These are phyloP conservation scores for Neurospora sp. DNA, from an alignment of 495 filamentous ascomycete species.

Conservation along the genomic window DNA sequence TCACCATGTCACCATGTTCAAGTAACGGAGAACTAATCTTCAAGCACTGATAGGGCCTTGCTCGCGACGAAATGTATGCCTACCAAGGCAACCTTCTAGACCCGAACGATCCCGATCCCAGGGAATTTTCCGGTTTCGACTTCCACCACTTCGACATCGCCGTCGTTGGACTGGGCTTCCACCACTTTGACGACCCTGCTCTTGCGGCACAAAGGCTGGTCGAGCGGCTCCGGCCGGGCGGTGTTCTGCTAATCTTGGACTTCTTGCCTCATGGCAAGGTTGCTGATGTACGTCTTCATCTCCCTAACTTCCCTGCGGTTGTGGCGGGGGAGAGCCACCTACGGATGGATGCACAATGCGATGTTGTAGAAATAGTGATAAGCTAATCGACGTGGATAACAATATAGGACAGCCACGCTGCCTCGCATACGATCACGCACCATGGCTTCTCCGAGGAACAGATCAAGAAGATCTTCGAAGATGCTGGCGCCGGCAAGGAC, in stretches of 20 bases:
- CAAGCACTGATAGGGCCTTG: constrained; percentile 26
- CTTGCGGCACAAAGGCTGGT: constrained; percentile 46
- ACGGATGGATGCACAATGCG: not conserved
- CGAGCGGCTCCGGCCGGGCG: constrained; percentile 50
- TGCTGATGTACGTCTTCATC: constrained; percentile 2
- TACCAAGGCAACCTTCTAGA: constrained; percentile 48
- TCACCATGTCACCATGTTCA: not conserved
- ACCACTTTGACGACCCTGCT: constrained; percentile 59
- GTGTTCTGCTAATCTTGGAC: constrained; percentile 56
- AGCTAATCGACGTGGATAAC: not conserved
- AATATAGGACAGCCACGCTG: constrained; percentile 22
- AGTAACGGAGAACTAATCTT: not conserved
- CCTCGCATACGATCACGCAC: constrained; percentile 38
- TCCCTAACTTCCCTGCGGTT: not conserved
- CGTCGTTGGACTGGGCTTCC: constrained; percentile 55
- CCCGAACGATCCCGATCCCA: constrained; percentile 25
- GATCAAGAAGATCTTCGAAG: constrained; percentile 42
- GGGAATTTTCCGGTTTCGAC: constrained; percentile 33
- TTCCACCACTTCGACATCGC: constrained; percentile 54
- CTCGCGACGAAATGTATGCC: constrained; percentile 42
- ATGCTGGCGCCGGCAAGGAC: constrained; percentile 36
- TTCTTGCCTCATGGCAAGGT: constrained; percentile 41
- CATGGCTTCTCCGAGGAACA: constrained; percentile 48
- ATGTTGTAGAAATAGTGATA: not conserved
- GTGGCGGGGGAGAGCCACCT: too few species aligned